Conservation (phyloP, 371 early-diverging fungal genomes). For the Apophysomyces elegans region DNA sequence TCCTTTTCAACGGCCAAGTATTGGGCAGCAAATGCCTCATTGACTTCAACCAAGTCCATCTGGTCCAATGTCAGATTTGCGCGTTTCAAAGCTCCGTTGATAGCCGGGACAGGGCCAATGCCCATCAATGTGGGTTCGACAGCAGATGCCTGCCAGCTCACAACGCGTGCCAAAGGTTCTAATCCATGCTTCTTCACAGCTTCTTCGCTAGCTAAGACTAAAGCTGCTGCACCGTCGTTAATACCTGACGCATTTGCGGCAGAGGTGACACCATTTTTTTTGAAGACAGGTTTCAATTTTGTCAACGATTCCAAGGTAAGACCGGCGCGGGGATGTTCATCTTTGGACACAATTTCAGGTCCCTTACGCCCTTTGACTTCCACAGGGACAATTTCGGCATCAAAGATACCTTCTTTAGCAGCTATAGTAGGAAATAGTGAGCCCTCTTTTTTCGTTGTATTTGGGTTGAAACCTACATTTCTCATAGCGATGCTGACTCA, state of each 20-base stretch:
- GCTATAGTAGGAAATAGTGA: conserved; percentile 22
- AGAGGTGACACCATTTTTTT: conserved; percentile 90
- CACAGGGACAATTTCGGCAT: conserved; percentile 87
- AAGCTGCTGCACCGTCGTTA: conserved; percentile 94
- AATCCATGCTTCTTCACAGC: conserved; percentile 83
- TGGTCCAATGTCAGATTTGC: conserved; percentile 82
- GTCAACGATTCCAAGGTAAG: conserved; percentile 79
- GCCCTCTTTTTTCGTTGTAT: not conserved
- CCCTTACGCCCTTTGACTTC: conserved; percentile 82
- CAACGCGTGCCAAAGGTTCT: conserved; percentile 86
- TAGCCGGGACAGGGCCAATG: conserved; percentile 95
- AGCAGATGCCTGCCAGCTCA: conserved; percentile 86
- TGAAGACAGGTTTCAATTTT: conserved; percentile 89
- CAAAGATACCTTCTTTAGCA: conserved; percentile 70
- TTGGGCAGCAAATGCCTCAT: conserved; percentile 98
- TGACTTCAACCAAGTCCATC: conserved; percentile 94
- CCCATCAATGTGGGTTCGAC: conserved; percentile 88
- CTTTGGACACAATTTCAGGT: conserved; percentile 64
- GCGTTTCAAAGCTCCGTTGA: conserved; percentile 82
- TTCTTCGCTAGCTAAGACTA: conserved; percentile 87
- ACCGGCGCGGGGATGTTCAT: conserved; percentile 92
- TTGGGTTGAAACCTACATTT: conserved; percentile 49
- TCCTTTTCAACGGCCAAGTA: conserved; percentile 90
- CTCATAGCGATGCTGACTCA: conserved; percentile 86
- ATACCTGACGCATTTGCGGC: conserved; percentile 98